Evolutionary conservation across 176 grass and related monocot genomes (phyloP).

Genomic region (Aegilops bicornis): DNA sequence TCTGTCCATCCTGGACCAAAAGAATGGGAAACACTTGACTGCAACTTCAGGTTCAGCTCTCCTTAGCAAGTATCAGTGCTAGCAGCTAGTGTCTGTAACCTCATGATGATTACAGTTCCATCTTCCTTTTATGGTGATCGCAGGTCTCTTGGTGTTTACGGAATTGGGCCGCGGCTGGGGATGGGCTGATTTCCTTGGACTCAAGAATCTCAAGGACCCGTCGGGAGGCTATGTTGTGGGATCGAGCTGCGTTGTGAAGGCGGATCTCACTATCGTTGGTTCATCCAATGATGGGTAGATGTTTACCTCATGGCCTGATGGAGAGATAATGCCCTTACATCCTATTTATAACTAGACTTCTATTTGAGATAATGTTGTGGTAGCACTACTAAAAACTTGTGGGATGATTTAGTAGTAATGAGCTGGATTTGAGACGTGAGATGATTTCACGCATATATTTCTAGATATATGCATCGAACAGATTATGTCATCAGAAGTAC

Average conservation of each 20-base stretch:
- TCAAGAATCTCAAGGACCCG: not conserved
- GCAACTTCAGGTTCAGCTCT: not conserved
- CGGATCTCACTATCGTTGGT: not conserved
- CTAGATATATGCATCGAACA: too few relatives aligned
- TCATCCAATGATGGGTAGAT: not conserved
- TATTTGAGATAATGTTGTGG: not conserved
- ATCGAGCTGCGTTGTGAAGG: not conserved
- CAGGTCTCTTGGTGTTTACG: not conserved
- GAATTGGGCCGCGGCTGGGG: not conserved
- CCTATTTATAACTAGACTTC: not conserved
- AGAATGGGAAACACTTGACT: not conserved
- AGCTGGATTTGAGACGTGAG: too few relatives aligned
- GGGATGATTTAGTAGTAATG: too few relatives aligned
- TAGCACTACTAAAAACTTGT: not conserved
- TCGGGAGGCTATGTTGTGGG: not conserved
- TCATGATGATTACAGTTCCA: not conserved
- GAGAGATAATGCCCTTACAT: not conserved
- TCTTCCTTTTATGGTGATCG: not conserved
- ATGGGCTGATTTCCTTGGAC: not conserved
- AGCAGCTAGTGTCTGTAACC: too few relatives aligned
- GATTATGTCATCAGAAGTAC: too few relatives aligned
- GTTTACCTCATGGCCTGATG: not conserved
- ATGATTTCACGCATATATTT: too few relatives aligned
- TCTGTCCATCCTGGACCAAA: not conserved
- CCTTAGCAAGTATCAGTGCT: too few relatives aligned